These are phyloP conservation scores for Hydnomerulius pinastri DNA, from an alignment of 768 basidiomycete genomes.

Conservation along the genomic window DNA sequence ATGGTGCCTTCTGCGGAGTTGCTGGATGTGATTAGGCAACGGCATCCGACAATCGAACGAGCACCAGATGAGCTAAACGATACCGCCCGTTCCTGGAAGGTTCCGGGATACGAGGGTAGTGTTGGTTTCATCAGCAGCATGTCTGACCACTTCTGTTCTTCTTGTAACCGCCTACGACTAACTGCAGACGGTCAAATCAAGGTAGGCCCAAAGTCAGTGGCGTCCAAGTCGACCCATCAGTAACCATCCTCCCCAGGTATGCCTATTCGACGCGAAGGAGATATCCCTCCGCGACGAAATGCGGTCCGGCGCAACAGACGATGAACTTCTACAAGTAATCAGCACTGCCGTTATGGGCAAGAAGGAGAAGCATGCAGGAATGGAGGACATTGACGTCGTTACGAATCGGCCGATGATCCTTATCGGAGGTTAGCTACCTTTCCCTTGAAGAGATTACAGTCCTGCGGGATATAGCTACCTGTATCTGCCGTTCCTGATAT, in stretches of 20 bases:
- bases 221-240: not conserved
- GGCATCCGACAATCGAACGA: slow-evolving; percentile 55
- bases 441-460: slow-evolving; percentile 18
- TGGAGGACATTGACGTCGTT: slow-evolving; percentile 77
- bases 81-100: slow-evolving; percentile 78
- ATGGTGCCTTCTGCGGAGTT: slow-evolving; percentile 78
- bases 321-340: slow-evolving; percentile 60
- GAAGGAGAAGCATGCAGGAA: slow-evolving; percentile 81
- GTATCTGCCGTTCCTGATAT: slow-evolving; percentile 21
- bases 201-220: slow-evolving; percentile 36
- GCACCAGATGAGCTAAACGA: slow-evolving; percentile 70
- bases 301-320: slow-evolving; percentile 64
- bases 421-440: slow-evolving; percentile 84
- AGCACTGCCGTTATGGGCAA: slow-evolving; percentile 67
- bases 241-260: slow-evolving; percentile 68
- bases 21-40: slow-evolving; percentile 47
- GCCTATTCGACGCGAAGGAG: slow-evolving; percentile 83
- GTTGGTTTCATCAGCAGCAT: slow-evolving; percentile 92
- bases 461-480: slow-evolving; percentile 16
- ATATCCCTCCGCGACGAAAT: slow-evolving; percentile 79
- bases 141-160: slow-evolving; percentile 90
- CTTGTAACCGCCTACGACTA: slow-evolving; percentile 80
- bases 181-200: slow-evolving; percentile 94
- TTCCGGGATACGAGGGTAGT: slow-evolving; percentile 69
- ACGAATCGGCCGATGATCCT: slow-evolving; percentile 89